Evolutionary conservation across 108 stramenopile genomes (phyloP).

Genomic region (Asterionellopsis glacialis): DNA sequence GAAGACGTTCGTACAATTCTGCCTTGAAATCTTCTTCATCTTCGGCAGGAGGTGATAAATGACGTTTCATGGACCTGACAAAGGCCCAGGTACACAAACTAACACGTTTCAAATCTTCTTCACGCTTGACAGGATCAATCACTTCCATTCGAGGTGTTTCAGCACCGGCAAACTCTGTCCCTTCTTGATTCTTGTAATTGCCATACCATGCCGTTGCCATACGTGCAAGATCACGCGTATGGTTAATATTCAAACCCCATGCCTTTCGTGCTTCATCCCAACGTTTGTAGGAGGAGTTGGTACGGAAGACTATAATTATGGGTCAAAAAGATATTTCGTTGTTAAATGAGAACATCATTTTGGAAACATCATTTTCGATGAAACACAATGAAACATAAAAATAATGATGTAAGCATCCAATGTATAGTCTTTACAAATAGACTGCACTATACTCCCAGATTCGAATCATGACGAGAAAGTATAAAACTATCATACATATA

Average conservation of each 20-base stretch:
- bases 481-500: background rate
- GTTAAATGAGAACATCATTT: too few relatives aligned
- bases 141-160: background rate
- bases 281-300: constrained; percentile 20
- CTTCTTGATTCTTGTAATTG: too few relatives aligned
- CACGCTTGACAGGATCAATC: constrained; percentile 8
- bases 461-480: too few relatives aligned
- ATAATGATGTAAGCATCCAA: background rate
- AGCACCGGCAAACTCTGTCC: too few relatives aligned
- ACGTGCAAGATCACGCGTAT: constrained; percentile 26
- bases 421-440: background rate
- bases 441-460: background rate
- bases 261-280: constrained; percentile 30
- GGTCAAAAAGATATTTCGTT: constrained; percentile 18
- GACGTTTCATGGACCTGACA: constrained; percentile 32
- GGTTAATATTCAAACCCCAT: constrained; percentile 29
- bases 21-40: constrained; percentile 26
- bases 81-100: constrained; percentile 22
- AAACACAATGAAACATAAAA: background rate
- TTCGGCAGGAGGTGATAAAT: constrained; percentile 14
- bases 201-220: constrained; percentile 21
- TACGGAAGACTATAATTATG: constrained; percentile 23
- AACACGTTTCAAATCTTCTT: constrained; percentile 10
- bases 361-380: too few relatives aligned
- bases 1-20: constrained; percentile 28